Base-by-base conservation (phyloP, 2,329 filamentous ascomycete species). In the Apiospora rasikravindrae region DNA sequence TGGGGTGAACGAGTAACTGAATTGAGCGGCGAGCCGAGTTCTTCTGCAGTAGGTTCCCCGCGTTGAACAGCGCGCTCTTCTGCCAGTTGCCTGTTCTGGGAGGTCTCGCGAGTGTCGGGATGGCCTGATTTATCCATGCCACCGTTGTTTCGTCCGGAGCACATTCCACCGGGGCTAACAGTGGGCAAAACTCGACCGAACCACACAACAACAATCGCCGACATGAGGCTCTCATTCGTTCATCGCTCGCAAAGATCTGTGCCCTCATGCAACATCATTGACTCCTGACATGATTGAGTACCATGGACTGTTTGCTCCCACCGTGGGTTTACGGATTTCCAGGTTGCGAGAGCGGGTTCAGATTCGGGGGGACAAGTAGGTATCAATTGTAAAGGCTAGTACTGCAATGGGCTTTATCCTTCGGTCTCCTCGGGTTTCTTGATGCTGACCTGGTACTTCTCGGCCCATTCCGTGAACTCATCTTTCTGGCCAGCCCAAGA, bases 401-500 rank as follows among this genome's bases (percentile, higher is more conserved):
- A 22, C 24, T 68, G 24, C 42, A 26, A 11, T 10, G n/a, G 42
- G 10, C n/a, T 16, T 24, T 53, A 40, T 47, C 45, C 26, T 47
- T 37, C 24, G 7, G 66, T 70, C 67, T 78, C 78, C 57, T 79
- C 78, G 6, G 77, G 78, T 78, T 87, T 88, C 74, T 86, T 88
- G 19, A 90, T 86, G 75, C 88, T 85, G 44, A 80, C 77, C 77
- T 86, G 85, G 74, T 90, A 90, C 74, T 86, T 88, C 14, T 84
- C 85, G n/a, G 88, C 90, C 95, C 95, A 97, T 22, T 88, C 85
- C 0, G 91, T 92, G 78, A 97, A 97, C 77, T 92, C 93, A 77
- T 98, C 95, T 24, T 88, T 86, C 67, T 87, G 82, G 0, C 88
- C 91, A 2, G 88, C 82, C 93, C 93, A 95, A 26, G 86, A 85